Percentiles rank a stretch among this genome's conserved stretches.
These are phyloP conservation scores for Tuber indicum DNA, from an alignment of 495 filamentous ascomycete genomes.

Conservation along the genomic window DNA sequence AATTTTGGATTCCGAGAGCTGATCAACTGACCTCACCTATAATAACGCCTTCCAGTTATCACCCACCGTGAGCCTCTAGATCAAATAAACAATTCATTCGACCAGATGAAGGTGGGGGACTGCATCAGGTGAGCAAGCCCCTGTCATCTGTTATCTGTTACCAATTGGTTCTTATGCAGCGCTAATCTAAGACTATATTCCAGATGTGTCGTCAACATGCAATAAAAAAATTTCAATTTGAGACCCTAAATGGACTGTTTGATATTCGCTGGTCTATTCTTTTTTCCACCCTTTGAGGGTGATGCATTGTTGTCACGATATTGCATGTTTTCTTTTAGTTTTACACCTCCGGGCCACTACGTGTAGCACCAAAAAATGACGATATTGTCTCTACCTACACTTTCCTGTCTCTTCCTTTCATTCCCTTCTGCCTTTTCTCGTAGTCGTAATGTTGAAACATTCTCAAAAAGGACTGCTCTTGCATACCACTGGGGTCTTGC, in stretches of 20 bases:
- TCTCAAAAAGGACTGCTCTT: too few species aligned
- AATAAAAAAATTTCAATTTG: constrained; percentile 12
- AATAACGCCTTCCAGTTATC: constrained; percentile 54
- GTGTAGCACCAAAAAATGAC: background rate
- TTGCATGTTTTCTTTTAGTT: background rate
- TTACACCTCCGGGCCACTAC: background rate
- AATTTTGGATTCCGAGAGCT: background rate
- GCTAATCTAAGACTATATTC: background rate
- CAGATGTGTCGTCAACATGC: constrained; percentile 41
- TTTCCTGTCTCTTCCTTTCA: background rate
- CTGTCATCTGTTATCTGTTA: background rate
- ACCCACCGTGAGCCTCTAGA: constrained; percentile 79
- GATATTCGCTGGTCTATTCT: background rate
- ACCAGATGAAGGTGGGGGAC: constrained; percentile 90
- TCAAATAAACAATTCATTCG: constrained; percentile 82
- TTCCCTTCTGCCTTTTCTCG: background rate
- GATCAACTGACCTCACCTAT: constrained; percentile 7
- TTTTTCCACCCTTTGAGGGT: constrained; percentile 7
- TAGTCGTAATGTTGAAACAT: background rate
- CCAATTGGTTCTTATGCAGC: background rate
- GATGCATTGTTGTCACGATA: background rate
- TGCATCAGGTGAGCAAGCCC: constrained; percentile 71
- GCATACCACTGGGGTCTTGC: too few species aligned
- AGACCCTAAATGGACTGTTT: background rate
- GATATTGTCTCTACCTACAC: background rate